Conservation (phyloP, 2,329 filamentous ascomycete genomes). For the Zelopaecilomyces penicillatus region DNA sequence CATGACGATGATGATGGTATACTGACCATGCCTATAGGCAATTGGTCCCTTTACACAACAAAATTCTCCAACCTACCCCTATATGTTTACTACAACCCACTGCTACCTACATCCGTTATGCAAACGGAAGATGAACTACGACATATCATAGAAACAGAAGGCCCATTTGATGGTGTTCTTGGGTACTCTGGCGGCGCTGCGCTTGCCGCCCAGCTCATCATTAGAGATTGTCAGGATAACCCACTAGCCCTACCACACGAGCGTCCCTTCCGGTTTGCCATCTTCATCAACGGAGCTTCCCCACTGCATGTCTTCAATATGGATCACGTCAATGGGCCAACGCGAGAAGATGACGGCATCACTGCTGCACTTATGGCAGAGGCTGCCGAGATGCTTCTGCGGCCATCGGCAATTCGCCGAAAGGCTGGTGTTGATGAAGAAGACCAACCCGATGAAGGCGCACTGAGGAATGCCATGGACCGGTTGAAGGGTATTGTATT, state of each 20-base stretch:
- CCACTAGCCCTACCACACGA: conserved; percentile 1
- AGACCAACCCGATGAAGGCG: conserved; percentile 1
- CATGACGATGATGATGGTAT: too few species aligned
- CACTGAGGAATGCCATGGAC: neutral
- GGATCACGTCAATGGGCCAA: neutral
- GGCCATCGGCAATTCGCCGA: conserved; percentile 1
- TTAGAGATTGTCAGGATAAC: neutral
- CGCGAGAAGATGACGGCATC: neutral
- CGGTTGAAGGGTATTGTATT: neutral
- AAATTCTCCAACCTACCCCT: conserved; percentile 2
- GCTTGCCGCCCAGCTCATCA: conserved; percentile 4
- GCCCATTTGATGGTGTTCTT: conserved; percentile 5
- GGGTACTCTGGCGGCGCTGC: conserved; percentile 6
- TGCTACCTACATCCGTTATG: conserved; percentile 2
- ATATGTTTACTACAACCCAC: conserved; percentile 6
- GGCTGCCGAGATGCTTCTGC: conserved; percentile 1
- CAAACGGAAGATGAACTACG: conserved; percentile 3
- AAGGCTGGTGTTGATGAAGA: conserved; percentile 1
- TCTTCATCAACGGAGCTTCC: conserved; percentile 2
- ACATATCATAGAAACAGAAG: conserved; percentile 1
- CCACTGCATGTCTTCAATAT: neutral
- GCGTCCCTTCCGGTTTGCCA: conserved; percentile 4
- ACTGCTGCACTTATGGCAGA: neutral
- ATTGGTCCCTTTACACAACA: conserved; percentile 5
- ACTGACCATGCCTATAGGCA: neutral